phyloP scores from a whole-genome alignment of 352 stramenopile species.

The Phytopythium helicoides region DNA sequence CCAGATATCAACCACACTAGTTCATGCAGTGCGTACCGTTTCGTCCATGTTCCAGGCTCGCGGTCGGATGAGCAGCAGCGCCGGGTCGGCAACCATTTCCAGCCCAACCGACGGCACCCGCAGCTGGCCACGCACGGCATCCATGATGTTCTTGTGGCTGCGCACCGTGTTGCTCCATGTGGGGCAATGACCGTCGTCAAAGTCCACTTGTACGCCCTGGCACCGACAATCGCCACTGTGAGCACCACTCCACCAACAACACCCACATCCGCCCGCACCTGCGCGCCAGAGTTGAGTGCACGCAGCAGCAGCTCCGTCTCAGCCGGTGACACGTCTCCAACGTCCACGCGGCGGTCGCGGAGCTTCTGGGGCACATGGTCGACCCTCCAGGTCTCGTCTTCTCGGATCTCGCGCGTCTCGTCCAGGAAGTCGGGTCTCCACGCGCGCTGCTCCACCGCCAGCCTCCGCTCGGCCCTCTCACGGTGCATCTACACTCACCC shows the following conservation, averaged over 20 bases:
- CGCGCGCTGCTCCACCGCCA: constrained; percentile 63
- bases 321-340: constrained; percentile 88
- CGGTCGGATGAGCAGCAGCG: constrained; percentile 91
- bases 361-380: constrained; percentile 66
- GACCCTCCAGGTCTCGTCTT: constrained; percentile 59
- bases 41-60: constrained; percentile 96
- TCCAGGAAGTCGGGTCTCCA: constrained; percentile 83
- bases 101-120: constrained; percentile 16
- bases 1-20: background rate
- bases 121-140: constrained; percentile 79
- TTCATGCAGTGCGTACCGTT: constrained; percentile 38
- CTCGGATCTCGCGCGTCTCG: constrained; percentile 60
- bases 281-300: constrained; percentile 93
- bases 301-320: constrained; percentile 91
- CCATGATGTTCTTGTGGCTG: constrained; percentile 91
- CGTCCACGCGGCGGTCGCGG: constrained; percentile 92
- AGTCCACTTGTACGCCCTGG: constrained; percentile 72
- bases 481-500: constrained; percentile 45
- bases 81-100: constrained; percentile 30
- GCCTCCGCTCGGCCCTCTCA: constrained; percentile 41
- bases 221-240: too few species aligned
- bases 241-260: constrained; percentile 1
- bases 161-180: constrained; percentile 92
- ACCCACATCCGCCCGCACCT: constrained; percentile 33
- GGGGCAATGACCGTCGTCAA: constrained; percentile 81